Conservation (phyloP, 805 yeast genomes). For the Cyberlindnera americana region DNA sequence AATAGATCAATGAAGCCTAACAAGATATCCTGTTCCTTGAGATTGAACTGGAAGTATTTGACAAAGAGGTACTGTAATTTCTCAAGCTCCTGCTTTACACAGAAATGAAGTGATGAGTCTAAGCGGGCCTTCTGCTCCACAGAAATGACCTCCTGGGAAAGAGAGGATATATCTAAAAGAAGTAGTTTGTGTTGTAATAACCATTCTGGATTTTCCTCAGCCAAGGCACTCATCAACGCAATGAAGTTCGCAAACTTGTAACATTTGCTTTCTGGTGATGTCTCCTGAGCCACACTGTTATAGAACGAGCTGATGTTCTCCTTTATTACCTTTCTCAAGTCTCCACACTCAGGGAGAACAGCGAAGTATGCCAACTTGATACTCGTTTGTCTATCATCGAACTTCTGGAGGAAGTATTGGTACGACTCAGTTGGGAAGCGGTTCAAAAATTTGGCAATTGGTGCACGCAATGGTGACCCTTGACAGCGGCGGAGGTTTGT, state of each 20-base stretch:
- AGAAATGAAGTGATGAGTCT: conserved; percentile 62
- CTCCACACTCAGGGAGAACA: conserved; percentile 47
- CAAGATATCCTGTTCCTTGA: conserved; percentile 36
- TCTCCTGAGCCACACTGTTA: conserved; percentile 45
- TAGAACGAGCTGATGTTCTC: conserved; percentile 48
- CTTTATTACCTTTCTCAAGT: conserved; percentile 54
- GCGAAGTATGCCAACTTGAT: conserved; percentile 66
- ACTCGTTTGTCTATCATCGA: conserved; percentile 60
- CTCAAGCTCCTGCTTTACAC: conserved; percentile 64
- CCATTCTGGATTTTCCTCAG: conserved; percentile 54
- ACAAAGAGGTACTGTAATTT: conserved; percentile 54
- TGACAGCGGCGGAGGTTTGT: conserved; percentile 80
- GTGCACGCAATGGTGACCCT: conserved; percentile 85
- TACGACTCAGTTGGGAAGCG: conserved; percentile 75
- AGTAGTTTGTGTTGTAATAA: conserved; percentile 45
- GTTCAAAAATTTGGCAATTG: conserved; percentile 81
- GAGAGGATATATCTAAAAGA: conserved; percentile 39
- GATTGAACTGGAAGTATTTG: conserved; percentile 31
- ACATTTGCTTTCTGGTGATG: conserved; percentile 50
- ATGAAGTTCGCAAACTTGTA: conserved; percentile 70
- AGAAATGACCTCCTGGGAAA: conserved; percentile 41
- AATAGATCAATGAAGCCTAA: conserved; percentile 41
- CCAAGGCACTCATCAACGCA: conserved; percentile 57
- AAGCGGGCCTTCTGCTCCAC: conserved; percentile 41
- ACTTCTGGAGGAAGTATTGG: conserved; percentile 63